These are phyloP conservation scores for Rubroboletus pulcherrimus DNA, from an alignment of 768 basidiomycete genomes.

Conservation along the genomic window DNA sequence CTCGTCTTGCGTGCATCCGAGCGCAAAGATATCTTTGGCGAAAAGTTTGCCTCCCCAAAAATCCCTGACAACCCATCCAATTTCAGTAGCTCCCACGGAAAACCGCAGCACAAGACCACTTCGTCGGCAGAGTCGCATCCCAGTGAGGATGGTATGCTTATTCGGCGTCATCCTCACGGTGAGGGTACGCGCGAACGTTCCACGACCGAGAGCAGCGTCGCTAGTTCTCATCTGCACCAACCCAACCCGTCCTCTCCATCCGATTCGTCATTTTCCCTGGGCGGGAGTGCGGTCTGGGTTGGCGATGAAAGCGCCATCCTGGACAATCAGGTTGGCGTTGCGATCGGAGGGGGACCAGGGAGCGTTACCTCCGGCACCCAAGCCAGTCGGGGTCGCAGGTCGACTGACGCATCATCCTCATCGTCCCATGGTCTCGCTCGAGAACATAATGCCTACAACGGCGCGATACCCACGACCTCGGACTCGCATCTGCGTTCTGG, in stretches of 20 bases:
- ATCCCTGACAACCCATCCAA: constrained; percentile 13
- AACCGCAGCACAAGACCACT: constrained; percentile 43
- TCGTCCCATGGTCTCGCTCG: constrained; percentile 54
- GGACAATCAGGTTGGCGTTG: constrained; percentile 37
- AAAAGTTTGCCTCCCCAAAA: constrained; percentile 56
- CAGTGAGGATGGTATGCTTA: constrained; percentile 65
- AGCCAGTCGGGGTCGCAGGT: constrained; percentile 51
- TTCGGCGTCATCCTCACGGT: constrained; percentile 28
- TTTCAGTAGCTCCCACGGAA: constrained; percentile 12
- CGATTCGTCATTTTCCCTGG: constrained; percentile 71
- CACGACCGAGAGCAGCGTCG: constrained; percentile 38
- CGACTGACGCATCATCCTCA: constrained; percentile 67
- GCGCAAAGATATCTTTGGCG: constrained; percentile 86
- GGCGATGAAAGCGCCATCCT: constrained; percentile 65
- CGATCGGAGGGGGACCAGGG: constrained; percentile 44
- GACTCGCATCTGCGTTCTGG: constrained; percentile 48
- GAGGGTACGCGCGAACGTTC: constrained; percentile 38
- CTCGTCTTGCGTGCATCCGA: constrained; percentile 87
- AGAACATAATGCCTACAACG: constrained; percentile 37
- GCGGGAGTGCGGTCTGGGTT: constrained; percentile 82
- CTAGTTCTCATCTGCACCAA: constrained; percentile 28
- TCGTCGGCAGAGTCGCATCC: constrained; percentile 60
- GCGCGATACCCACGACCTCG: constrained; percentile 39
- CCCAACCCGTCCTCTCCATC: constrained; percentile 53
- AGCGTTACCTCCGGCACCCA: constrained; percentile 44